These are phyloP conservation scores for Cantharellus anzutake DNA, from an alignment of 768 basidiomycete species.

Conservation along the genomic window DNA sequence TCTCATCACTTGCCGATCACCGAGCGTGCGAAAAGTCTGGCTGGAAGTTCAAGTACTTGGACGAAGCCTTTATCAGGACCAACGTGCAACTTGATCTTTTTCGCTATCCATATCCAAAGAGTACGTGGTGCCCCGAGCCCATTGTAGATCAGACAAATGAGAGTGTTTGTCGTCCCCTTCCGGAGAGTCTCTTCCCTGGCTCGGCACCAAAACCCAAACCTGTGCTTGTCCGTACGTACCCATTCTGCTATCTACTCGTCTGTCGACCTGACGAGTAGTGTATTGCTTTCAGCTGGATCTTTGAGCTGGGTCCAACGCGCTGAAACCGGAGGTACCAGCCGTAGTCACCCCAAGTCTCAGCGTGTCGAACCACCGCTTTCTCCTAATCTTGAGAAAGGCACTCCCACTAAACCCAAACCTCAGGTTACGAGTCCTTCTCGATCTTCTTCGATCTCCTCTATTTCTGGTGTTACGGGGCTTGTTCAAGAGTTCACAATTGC, in stretches of 20 bases:
- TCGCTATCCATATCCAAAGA: not conserved
- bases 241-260: not conserved
- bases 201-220: not conserved
- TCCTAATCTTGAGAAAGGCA: too few relatives aligned
- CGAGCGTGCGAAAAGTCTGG: constrained; percentile 2
- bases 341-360: too few relatives aligned
- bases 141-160: not conserved
- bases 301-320: too few relatives aligned
- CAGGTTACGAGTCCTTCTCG: too few relatives aligned
- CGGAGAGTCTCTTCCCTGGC: not conserved
- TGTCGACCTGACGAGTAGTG: too few relatives aligned
- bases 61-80: not conserved
- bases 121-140: not conserved
- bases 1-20: not conserved
- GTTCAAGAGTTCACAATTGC: too few relatives aligned
- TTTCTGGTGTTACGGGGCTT: too few relatives aligned
- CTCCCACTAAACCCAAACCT: too few relatives aligned
- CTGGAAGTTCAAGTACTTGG: not conserved
- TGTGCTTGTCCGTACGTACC: not conserved
- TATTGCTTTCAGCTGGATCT: too few relatives aligned
- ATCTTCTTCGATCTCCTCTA: too few relatives aligned
- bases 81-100: not conserved
- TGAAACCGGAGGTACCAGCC: too few relatives aligned
- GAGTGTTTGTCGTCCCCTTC: not conserved
- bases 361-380: too few relatives aligned